Evolutionary conservation across 371 early-diverging fungal species (phyloP).

Genomic region (Rhizopus sp.): DNA sequence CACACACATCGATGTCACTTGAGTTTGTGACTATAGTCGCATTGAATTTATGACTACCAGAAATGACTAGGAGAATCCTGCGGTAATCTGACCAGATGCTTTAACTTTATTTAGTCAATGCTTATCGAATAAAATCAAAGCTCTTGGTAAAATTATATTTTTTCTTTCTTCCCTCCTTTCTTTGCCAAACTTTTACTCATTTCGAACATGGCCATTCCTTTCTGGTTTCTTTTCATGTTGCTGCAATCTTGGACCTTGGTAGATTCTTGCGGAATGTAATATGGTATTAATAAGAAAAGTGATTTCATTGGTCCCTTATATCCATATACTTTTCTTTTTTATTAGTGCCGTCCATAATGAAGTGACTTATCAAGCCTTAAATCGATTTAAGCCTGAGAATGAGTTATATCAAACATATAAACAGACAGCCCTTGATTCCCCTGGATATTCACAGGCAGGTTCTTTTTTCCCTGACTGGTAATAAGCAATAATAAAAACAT

Average conservation of each 20-base stretch:
- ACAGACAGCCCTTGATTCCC: conserved; percentile 45
- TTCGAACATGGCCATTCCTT: too few relatives aligned
- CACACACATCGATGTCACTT: too few relatives aligned
- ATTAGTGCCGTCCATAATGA: conserved; percentile 51
- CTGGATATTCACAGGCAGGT: conserved; percentile 71
- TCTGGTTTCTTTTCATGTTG: background rate
- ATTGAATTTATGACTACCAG: too few relatives aligned
- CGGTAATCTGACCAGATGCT: too few relatives aligned
- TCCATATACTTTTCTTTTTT: background rate
- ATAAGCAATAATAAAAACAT: background rate
- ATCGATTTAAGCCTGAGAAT: conserved; percentile 28
- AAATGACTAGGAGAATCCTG: too few relatives aligned
- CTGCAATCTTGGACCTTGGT: background rate
- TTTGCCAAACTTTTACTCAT: too few relatives aligned
- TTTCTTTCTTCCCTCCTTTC: too few relatives aligned
- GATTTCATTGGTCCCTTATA: background rate
- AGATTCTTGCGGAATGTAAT: conserved; percentile 14
- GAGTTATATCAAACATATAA: conserved; percentile 26
- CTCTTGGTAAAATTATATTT: too few relatives aligned
- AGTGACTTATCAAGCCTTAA: conserved; percentile 40
- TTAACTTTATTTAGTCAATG: too few relatives aligned
- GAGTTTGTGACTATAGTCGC: too few relatives aligned
- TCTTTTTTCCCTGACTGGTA: conserved; percentile 91
- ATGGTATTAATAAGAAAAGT: background rate
- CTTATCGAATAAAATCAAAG: too few relatives aligned